A percentile compares a stretch with the other conserved stretches of the same genome.
Evolutionary conservation across 1,284 basidiomycete species (phyloP).

Genomic region (Pholiota adiposa): DNA sequence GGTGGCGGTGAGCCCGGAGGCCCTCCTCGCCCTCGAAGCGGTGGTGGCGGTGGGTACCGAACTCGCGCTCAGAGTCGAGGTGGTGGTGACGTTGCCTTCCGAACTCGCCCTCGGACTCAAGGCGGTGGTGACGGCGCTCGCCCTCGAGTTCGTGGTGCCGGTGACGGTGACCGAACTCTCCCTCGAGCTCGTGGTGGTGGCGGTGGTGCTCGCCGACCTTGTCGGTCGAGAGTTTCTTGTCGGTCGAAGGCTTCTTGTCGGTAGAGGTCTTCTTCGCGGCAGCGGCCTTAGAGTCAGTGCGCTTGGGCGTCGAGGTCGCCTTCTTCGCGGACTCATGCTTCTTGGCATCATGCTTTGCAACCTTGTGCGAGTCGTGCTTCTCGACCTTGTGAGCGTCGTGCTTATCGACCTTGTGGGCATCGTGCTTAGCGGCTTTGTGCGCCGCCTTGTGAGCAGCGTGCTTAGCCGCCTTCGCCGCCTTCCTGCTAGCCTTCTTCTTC

Average conservation of each 20-base stretch:
- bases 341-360: not conserved
- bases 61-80: not conserved
- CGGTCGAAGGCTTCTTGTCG: too few species aligned
- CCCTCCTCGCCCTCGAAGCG: not conserved
- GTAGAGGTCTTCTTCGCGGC: too few species aligned
- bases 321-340: not conserved
- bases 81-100: constrained; percentile 2
- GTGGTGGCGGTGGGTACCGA: not conserved
- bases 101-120: not conserved
- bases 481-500: too few species aligned
- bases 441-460: too few species aligned
- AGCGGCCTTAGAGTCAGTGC: not conserved
- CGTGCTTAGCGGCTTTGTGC: too few species aligned
- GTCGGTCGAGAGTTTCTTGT: not conserved
- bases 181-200: not conserved
- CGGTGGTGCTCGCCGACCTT: not conserved
- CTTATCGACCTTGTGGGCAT: too few species aligned
- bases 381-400: not conserved
- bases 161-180: too few species aligned
- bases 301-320: not conserved
- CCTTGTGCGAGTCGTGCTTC: not conserved
- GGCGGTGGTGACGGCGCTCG: not conserved
- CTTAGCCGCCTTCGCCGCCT: too few species aligned
- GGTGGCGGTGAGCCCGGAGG: constrained; percentile 1
- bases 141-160: not conserved